A percentile compares a stretch with the other conserved stretches of the same genome.
These are phyloP conservation scores for Adansonia gregorii DNA, from an alignment of 441 rosid genomes.

Conservation along the genomic window DNA sequence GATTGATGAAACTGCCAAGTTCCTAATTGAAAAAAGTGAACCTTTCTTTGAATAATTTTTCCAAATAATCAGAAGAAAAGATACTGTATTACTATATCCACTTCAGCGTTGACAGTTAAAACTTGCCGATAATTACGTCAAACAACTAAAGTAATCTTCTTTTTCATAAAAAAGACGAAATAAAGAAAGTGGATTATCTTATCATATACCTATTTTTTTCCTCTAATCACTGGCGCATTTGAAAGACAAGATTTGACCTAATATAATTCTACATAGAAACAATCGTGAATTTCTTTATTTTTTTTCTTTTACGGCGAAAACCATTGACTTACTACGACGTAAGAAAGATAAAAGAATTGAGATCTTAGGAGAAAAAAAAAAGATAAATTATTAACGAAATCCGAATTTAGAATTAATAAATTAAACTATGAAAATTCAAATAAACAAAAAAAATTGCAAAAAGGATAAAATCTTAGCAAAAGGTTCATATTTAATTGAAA, in stretches of 20 bases:
- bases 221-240: neutral
- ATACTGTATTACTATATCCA: neutral
- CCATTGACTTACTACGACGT: neutral
- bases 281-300: neutral
- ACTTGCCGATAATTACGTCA: neutral
- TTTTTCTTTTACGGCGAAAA: neutral
- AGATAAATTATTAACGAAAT: neutral
- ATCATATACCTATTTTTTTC: neutral
- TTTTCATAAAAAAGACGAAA: neutral
- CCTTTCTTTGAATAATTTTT: neutral
- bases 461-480: neutral
- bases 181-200: too few species aligned
- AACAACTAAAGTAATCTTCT: constrained; percentile 4
- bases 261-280: neutral
- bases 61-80: neutral
- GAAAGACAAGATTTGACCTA: neutral
- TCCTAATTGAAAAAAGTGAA: neutral
- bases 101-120: neutral
- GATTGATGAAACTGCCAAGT: too few species aligned
- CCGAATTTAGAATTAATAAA: neutral
- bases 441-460: neutral
- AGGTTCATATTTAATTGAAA: neutral
- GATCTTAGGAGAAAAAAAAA: neutral
- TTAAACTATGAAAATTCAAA: neutral
- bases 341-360: neutral